Evolutionary conservation across 495 filamentous ascomycete species (phyloP), one percentile per base, ranked within the genome.

Genomic region (Xylaria bambusicola): DNA sequence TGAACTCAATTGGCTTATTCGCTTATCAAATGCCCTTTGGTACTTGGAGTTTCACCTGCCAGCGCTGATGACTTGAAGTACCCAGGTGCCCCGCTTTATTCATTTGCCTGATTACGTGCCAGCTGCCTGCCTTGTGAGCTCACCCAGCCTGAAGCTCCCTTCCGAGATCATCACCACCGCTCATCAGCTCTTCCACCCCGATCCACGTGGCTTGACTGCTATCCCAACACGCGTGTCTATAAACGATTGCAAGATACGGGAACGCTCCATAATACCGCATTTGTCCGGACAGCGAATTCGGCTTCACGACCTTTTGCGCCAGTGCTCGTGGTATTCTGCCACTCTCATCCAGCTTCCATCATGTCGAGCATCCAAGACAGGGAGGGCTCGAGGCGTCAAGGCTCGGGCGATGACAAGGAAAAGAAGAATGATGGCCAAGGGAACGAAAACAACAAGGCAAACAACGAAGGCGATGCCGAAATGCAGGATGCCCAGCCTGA

Each of bases 321-420:
- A n/a, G n/a, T n/a, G n/a, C n/a, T n/a, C n/a, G n/a, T n/a, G n/a
- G 15, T 13, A 52, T 5, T 27, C 13, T 17, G 5, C 33, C 35
- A 24, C 35, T 27, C 50, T 44, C n/a, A 23, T 17, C 23, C 51
- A 20, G 10, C 29, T 44, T 42, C 10, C 40, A 49, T 26, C 66
- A 95, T 95, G 92, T 90, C 92, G 56, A 93, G 90, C 58, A 81
- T 89, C 69, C 91, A 93, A 82, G 88, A 93, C 76, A 61, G 81
- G 61, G 76, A 81, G 63, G 77, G 76, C 67, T 86, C 90, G 68
- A 90, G 93, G 80, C 86, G 87, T 68, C 91, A 95, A 71, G 74
- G 74, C 40, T 84, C 87, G 61, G 90, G 93, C 67, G 73, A 75
- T 53, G 77, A 79, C 65, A 78, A 81, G 59, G 78, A 80, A 71